phyloP scores from a whole-genome alignment of 345 rosid species.

The Eutrema japonicum region DNA sequence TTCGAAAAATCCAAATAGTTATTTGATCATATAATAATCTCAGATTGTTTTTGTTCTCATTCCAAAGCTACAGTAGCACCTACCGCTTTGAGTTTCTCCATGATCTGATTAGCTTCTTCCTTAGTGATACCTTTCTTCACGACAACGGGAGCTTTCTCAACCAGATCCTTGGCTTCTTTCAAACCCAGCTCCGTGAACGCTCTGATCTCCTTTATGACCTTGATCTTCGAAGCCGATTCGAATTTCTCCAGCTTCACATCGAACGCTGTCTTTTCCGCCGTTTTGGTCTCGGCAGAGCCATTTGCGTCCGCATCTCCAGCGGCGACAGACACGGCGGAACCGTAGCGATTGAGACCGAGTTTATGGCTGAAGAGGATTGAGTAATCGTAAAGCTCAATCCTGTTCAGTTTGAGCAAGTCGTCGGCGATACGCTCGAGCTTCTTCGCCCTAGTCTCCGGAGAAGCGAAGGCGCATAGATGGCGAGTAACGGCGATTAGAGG shows the following conservation, averaged over 20 bases:
- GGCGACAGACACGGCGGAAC: slow-evolving; percentile 53
- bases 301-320: slow-evolving; percentile 40
- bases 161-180: slow-evolving; percentile 83
- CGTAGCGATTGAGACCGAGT: slow-evolving; percentile 71
- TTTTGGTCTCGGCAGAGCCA: slow-evolving; percentile 47
- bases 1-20: slow-evolving; percentile 6
- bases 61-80: slow-evolving; percentile 77
- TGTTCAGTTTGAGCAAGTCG: slow-evolving; percentile 67
- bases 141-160: slow-evolving; percentile 80
- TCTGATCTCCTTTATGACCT: slow-evolving; percentile 84
- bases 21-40: slow-evolving; percentile 9
- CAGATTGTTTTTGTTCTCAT: slow-evolving; percentile 44
- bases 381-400: slow-evolving; percentile 77
- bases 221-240: slow-evolving; percentile 68
- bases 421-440: slow-evolving; percentile 90
- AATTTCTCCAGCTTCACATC: slow-evolving; percentile 90
- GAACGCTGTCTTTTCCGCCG: slow-evolving; percentile 72
- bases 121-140: slow-evolving; percentile 72
- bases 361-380: slow-evolving; percentile 73
- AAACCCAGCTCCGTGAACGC: slow-evolving; percentile 78
- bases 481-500: slow-evolving; percentile 26
- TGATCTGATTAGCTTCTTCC: slow-evolving; percentile 67
- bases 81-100: slow-evolving; percentile 69
- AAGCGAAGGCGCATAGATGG: slow-evolving; percentile 41
- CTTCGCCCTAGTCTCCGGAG: slow-evolving; percentile 53